Base-by-base conservation (phyloP, 352 stramenopile genomes). In the Blastocystis sp. region DNA sequence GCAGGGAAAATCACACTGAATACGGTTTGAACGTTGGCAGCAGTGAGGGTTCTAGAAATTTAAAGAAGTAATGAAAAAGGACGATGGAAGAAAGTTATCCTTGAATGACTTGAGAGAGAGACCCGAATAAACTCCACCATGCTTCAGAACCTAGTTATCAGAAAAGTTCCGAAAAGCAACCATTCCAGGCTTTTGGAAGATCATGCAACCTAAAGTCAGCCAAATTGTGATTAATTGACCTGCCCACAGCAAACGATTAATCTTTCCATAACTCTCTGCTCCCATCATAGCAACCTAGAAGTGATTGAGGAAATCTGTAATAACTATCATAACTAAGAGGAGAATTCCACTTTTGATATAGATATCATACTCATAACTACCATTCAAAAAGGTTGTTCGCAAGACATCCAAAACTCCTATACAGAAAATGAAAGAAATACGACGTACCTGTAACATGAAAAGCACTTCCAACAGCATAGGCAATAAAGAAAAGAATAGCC, bases 221-320 rank as follows among this genome's bases (percentile, higher is more conserved):
- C 88, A 87, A 51, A 94, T 92, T 37, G 91, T 92, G 0, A 89
- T 87, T 65, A 93, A 92, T 80, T 93, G 91, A 0, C 93, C 88
- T 7, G 91, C 52, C 67, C 93, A 93, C 7, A 94, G 87, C 66
- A 93, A 93, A 63, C 91, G 90, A 89, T 94, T 94, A 24, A 94
- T 90, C 56, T 90, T 90, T 21, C 91, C 90, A 42, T 94, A 94
- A 11, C 90, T 91, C 46, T 92, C 90, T 0, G 92, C 92, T 7
- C 92, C 92, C 9, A 93, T 90, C 46, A 93, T 80, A 9, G 89
- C 91, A 51, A 94, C 92, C 1, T 35, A 14, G 6, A 56, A 27
- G 24, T 87, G 78, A 11, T 92, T 19, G 37, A 92, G 90, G 37
- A 49, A 54, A 7, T 89, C 24, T 0, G 93, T 2, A 69, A 16